A percentile compares a stretch with the other conserved stretches of the same genome.
Evolutionary conservation across 202 grass and related monocot genomes (phyloP).

Genomic region (Tripidium arundinaceum): DNA sequence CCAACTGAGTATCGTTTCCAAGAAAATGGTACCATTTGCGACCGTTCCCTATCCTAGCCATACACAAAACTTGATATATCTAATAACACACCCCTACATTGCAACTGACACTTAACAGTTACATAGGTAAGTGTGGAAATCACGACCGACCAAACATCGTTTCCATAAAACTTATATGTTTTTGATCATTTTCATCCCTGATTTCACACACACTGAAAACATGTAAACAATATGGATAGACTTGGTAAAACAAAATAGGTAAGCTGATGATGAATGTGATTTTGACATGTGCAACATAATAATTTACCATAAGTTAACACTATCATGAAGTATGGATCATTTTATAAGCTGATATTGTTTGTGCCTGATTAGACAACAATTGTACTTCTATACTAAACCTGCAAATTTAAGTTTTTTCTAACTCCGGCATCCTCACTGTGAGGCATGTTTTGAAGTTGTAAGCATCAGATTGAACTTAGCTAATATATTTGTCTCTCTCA

Average conservation of each 20-base stretch:
- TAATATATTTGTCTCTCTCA: neutral
- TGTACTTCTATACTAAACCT: neutral
- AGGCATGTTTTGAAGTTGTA: neutral
- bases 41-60: neutral
- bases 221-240: neutral
- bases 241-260: neutral
- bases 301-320: neutral
- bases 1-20: neutral
- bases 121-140: neutral
- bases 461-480: neutral
- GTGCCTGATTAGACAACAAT: neutral
- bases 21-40: neutral
- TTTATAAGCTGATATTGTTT: neutral
- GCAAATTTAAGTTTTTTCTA: neutral
- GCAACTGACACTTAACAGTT: neutral
- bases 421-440: neutral
- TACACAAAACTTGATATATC: neutral
- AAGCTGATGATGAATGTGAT: neutral
- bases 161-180: neutral
- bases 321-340: constrained; percentile 1
- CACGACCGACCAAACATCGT: neutral
- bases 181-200: neutral
- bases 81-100: neutral
- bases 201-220: neutral
- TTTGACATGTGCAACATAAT: neutral